Conservation (phyloP, 1,139 yeast species). For the Blastobotrys malaysiensis region DNA sequence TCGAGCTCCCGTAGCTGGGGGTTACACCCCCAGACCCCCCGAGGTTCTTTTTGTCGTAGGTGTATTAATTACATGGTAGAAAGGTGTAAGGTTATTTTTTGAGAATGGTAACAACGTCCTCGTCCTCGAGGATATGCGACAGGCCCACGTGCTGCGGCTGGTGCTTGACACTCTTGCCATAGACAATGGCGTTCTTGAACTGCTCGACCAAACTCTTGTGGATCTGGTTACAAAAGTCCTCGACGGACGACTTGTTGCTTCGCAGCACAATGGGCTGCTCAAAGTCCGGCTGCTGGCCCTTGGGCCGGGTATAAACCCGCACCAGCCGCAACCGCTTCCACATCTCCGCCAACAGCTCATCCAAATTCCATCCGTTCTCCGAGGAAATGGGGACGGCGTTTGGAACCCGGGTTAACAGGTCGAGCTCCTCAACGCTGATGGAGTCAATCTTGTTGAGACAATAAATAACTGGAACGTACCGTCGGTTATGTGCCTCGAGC, state of each 20-base stretch:
- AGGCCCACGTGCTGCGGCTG: slow-evolving; percentile 97
- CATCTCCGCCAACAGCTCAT: slow-evolving; percentile 88
- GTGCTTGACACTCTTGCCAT: slow-evolving; percentile 89
- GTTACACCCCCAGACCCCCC: background rate
- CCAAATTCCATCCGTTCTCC: slow-evolving; percentile 94
- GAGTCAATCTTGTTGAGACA: slow-evolving; percentile 94
- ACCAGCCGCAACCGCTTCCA: slow-evolving; percentile 88
- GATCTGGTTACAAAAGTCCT: slow-evolving; percentile 93
- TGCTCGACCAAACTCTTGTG: slow-evolving; percentile 92
- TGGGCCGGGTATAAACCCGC: slow-evolving; percentile 95
- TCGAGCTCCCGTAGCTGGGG: too few species aligned
- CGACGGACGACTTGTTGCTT: slow-evolving; percentile 75
- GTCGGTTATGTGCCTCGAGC: slow-evolving; percentile 83
- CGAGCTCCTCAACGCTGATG: slow-evolving; percentile 87
- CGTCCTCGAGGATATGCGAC: slow-evolving; percentile 77
- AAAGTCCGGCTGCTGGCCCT: slow-evolving; percentile 91
- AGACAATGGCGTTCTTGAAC: slow-evolving; percentile 87
- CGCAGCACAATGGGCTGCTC: slow-evolving; percentile 90
- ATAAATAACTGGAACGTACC: slow-evolving; percentile 91
- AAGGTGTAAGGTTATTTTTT: slow-evolving; percentile 48
- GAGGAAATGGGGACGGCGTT: slow-evolving; percentile 96
- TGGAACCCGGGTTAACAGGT: slow-evolving; percentile 82
- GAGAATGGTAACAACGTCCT: slow-evolving; percentile 93
- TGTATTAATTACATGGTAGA: background rate
- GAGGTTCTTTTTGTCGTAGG: too few species aligned